Evolutionary conservation across 371 early-diverging fungal species (phyloP).

Genomic region (Actinomucor elegans): DNA sequence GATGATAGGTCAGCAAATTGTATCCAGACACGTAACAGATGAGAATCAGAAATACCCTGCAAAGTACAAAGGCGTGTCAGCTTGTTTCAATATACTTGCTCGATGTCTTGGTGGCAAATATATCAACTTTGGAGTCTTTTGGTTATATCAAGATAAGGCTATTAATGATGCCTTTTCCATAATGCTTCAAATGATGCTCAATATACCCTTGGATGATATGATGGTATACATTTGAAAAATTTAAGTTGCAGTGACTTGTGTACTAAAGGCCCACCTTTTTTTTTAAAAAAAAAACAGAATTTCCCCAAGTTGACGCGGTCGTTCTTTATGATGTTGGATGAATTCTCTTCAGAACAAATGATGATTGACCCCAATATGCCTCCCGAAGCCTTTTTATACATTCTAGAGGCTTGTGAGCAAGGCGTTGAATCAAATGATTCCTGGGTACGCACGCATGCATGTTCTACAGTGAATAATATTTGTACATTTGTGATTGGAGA

Average conservation of each 20-base stretch:
- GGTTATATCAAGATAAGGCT: constrained; percentile 81
- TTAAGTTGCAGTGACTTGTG: neutral
- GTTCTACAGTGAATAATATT: constrained; percentile 69
- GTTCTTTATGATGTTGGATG: constrained; percentile 59
- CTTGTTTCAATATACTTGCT: constrained; percentile 71
- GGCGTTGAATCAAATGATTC: constrained; percentile 49
- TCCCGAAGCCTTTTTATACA: constrained; percentile 47
- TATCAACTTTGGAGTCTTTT: constrained; percentile 86
- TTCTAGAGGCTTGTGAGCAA: constrained; percentile 55
- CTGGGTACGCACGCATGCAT: constrained; percentile 60
- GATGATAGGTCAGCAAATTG: constrained; percentile 33
- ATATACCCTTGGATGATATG: constrained; percentile 69
- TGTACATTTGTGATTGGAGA: constrained; percentile 66
- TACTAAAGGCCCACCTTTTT: too few relatives aligned
- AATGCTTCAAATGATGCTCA: constrained; percentile 67
- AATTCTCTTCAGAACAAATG: constrained; percentile 63
- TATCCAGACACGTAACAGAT: constrained; percentile 10
- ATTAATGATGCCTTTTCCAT: constrained; percentile 64
- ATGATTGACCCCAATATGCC: constrained; percentile 52
- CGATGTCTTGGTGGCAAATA: constrained; percentile 78
- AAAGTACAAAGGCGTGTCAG: constrained; percentile 73
- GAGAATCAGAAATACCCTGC: constrained; percentile 26
- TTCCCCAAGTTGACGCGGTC: constrained; percentile 62
- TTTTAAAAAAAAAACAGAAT: constrained; percentile 42
- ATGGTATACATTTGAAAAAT: constrained; percentile 54